Percentiles rank a stretch among this genome's conserved stretches.
These are phyloP conservation scores for Diplotaxis tenuifolia DNA, from an alignment of 345 rosid species.

Conservation along the genomic window DNA sequence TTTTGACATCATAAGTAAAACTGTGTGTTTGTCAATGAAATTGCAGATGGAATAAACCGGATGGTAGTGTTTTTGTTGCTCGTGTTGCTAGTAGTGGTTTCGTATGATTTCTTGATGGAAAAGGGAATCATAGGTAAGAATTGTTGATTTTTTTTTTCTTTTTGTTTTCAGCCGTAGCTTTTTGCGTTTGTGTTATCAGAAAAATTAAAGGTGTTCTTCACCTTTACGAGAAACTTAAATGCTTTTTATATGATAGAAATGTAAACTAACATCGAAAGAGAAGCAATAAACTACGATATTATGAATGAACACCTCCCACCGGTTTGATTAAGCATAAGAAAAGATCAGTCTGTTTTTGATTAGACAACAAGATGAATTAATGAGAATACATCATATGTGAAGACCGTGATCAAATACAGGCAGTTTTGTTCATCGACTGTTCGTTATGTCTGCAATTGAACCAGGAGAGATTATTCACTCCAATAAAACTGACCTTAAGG, in stretches of 20 bases:
- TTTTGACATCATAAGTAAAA: slow-evolving; percentile 6
- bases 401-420: no score
- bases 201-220: no score
- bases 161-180: neutral
- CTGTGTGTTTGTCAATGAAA: slow-evolving; percentile 17
- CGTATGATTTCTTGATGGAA: slow-evolving; percentile 17
- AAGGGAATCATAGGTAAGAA: no score
- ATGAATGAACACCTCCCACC: slow-evolving; percentile 96
- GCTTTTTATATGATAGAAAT: slow-evolving; percentile 7
- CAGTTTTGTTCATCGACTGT: no score
- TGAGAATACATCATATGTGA: no score
- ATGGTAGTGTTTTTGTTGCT: slow-evolving; percentile 7
- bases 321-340: no score
- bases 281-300: neutral
- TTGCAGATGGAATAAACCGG: slow-evolving; percentile 29
- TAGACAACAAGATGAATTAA: no score
- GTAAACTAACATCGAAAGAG: slow-evolving; percentile 17
- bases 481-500: neutral
- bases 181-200: neutral
- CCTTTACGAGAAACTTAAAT: neutral
- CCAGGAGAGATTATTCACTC: slow-evolving; percentile 15
- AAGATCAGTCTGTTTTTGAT: no score
- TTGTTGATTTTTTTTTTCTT: no score
- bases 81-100: slow-evolving; percentile 15
- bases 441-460: slow-evolving; percentile 62